A percentile compares a stretch with the other conserved stretches of the same genome.
Evolutionary conservation across 2,329 filamentous ascomycete genomes (phyloP).

Genomic region (Aspergillus pseudoviridinutans): DNA sequence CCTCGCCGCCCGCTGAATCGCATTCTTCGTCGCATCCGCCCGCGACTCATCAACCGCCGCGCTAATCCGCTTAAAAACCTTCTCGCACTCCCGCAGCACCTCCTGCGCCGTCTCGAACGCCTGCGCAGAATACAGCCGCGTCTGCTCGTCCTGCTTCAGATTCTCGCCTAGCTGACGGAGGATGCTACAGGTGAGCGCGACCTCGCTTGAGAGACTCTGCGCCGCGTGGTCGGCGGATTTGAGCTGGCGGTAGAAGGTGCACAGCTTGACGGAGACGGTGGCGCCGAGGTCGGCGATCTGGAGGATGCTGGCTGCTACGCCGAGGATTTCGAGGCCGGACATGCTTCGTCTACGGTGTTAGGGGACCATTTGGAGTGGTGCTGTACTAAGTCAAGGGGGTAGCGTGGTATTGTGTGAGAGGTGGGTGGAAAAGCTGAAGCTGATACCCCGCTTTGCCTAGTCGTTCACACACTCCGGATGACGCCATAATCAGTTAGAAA

Average conservation of each 20-base stretch:
- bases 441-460: not conserved
- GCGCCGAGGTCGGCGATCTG: constrained; percentile 31
- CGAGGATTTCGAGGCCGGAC: constrained; percentile 20
- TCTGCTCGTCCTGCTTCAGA: constrained; percentile 21
- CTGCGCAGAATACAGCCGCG: constrained; percentile 15
- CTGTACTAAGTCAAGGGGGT: not conserved
- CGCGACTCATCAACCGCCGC: constrained; percentile 1
- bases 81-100: constrained; percentile 20
- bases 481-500: not conserved
- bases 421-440: not conserved
- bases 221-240: constrained; percentile 20
- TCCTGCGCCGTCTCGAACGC: constrained; percentile 10
- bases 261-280: constrained; percentile 28
- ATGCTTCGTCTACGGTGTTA: not conserved
- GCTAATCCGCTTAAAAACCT: constrained; percentile 18
- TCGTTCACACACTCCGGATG: no score
- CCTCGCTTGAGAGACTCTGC: constrained; percentile 25
- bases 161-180: constrained; percentile 23
- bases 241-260: constrained; percentile 24
- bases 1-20: constrained; percentile 2
- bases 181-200: constrained; percentile 26
- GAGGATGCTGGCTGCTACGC: constrained; percentile 25
- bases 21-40: not conserved
- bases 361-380: not conserved
- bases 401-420: not conserved